A percentile compares a stretch with the other conserved stretches of the same genome.
Evolutionary conservation across 805 yeast genomes (phyloP).

Genomic region (Osmozyma mogii): DNA sequence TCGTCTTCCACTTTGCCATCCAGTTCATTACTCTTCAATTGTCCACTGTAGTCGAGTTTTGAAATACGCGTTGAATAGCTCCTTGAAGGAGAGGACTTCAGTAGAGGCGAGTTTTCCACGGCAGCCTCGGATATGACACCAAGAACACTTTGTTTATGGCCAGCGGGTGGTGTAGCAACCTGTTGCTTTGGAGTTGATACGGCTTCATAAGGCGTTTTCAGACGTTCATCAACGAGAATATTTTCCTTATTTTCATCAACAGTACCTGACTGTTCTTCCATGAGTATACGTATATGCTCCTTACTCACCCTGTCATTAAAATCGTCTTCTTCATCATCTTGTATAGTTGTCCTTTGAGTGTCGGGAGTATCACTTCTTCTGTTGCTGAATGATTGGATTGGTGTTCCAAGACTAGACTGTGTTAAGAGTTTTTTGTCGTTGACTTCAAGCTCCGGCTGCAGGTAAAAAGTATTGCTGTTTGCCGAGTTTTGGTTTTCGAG

Average conservation of each 20-base stretch:
- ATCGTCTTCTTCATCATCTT: slow-evolving; percentile 34
- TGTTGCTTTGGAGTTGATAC: slow-evolving; percentile 25
- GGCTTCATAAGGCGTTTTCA: slow-evolving; percentile 16
- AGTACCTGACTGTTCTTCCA: slow-evolving; percentile 15
- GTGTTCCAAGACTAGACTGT: slow-evolving; percentile 4
- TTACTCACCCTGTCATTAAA: slow-evolving; percentile 24
- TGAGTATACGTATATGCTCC: slow-evolving; percentile 24
- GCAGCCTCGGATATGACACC: slow-evolving; percentile 27
- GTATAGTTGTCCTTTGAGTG: slow-evolving; percentile 37
- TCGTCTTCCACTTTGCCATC: slow-evolving; percentile 11
- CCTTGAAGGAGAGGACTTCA: slow-evolving; percentile 5
- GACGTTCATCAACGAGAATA: slow-evolving; percentile 36
- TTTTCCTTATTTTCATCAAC: slow-evolving; percentile 42
- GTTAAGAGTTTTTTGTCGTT: background rate
- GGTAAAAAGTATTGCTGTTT: background rate
- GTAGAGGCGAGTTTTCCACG: slow-evolving; percentile 20
- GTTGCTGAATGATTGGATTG: slow-evolving; percentile 2
- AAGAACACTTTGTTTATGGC: slow-evolving; percentile 17
- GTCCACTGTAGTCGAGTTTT: slow-evolving; percentile 23
- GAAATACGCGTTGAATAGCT: slow-evolving; percentile 28
- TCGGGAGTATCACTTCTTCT: slow-evolving; percentile 31
- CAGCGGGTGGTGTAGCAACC: slow-evolving; percentile 3
- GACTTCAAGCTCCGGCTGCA: background rate
- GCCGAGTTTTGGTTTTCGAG: slow-evolving; percentile 3
- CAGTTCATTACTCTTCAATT: slow-evolving; percentile 10